Percentiles rank a stretch among this genome's conserved stretches.
phyloP scores from a whole-genome alignment of 306 rosid species.

The Cucurbita argyrosperma region DNA sequence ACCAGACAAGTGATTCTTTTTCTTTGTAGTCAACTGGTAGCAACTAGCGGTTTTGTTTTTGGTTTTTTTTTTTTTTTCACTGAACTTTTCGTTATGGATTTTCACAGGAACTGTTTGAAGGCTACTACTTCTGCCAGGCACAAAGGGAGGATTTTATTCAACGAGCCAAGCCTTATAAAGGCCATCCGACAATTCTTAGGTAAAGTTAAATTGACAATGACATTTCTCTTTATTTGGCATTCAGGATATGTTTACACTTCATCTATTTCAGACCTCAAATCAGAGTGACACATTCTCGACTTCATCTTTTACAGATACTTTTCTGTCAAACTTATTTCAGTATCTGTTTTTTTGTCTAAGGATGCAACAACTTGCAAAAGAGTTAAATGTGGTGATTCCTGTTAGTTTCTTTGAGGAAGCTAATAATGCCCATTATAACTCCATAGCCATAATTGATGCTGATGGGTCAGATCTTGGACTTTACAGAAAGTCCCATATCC shows the following conservation, averaged over 20 bases:
- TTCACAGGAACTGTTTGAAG: constrained; percentile 83
- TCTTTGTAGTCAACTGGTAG: neutral
- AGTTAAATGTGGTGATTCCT: constrained; percentile 72
- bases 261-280: neutral
- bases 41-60: neutral
- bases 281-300: neutral
- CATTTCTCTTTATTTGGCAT: constrained; percentile 10
- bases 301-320: neutral
- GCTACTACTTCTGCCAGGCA: constrained; percentile 93
- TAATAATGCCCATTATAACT: constrained; percentile 87
- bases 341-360: constrained; percentile 28
- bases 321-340: constrained; percentile 11
- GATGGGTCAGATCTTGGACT: constrained; percentile 94
- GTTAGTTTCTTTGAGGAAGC: constrained; percentile 97
- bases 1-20: neutral
- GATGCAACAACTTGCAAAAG: constrained; percentile 86
- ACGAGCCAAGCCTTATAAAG: constrained; percentile 71
- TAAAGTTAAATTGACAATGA: constrained; percentile 10
- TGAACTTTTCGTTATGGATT: neutral
- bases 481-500: constrained; percentile 92
- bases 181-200: constrained; percentile 82
- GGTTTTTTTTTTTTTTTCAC: neutral
- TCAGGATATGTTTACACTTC: neutral
- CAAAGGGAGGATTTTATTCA: constrained; percentile 70
- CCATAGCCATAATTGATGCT: constrained; percentile 78